Evolutionary conservation across 768 basidiomycete species (phyloP).

Genomic region (Mycena leptocephala): DNA sequence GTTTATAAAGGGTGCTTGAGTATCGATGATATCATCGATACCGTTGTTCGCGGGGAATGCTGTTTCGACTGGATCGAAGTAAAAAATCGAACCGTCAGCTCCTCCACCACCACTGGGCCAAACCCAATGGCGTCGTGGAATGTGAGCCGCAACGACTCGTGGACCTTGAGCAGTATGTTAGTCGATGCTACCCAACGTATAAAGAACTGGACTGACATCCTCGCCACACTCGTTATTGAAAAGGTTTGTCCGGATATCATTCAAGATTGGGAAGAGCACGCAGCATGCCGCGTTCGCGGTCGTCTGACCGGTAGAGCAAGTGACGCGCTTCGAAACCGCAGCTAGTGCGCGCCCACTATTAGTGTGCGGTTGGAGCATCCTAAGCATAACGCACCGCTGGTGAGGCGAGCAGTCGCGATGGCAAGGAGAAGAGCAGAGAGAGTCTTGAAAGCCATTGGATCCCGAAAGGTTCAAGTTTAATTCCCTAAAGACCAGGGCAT

Average conservation of each 20-base stretch:
- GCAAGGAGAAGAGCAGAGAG: constrained; percentile 9
- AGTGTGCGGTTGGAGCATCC: neutral
- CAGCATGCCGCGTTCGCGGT: constrained; percentile 37
- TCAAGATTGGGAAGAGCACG: constrained; percentile 25
- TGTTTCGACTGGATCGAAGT: constrained; percentile 51
- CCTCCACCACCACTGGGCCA: constrained; percentile 30
- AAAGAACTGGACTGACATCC: constrained; percentile 4
- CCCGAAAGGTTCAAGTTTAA: neutral
- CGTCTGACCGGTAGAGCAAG: constrained; percentile 36
- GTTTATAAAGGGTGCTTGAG: constrained; percentile 45
- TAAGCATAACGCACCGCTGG: constrained; percentile 12
- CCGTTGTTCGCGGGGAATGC: constrained; percentile 52
- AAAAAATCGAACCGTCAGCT: constrained; percentile 56
- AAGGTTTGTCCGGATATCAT: constrained; percentile 28
- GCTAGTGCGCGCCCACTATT: too few relatives aligned
- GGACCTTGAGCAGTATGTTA: neutral
- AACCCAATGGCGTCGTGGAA: constrained; percentile 40
- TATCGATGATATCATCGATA: constrained; percentile 50
- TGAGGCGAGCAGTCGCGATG: constrained; percentile 11
- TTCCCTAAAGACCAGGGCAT: neutral
- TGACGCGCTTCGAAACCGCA: constrained; percentile 27
- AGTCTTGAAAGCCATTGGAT: constrained; percentile 19
- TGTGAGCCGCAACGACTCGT: constrained; percentile 21
- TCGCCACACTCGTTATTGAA: constrained; percentile 30
- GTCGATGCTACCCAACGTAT: neutral